A percentile compares a stretch with the other conserved stretches of the same genome.
Evolutionary conservation across 129 eudicot species (phyloP).

Genomic region (Escallonia herrerae): DNA sequence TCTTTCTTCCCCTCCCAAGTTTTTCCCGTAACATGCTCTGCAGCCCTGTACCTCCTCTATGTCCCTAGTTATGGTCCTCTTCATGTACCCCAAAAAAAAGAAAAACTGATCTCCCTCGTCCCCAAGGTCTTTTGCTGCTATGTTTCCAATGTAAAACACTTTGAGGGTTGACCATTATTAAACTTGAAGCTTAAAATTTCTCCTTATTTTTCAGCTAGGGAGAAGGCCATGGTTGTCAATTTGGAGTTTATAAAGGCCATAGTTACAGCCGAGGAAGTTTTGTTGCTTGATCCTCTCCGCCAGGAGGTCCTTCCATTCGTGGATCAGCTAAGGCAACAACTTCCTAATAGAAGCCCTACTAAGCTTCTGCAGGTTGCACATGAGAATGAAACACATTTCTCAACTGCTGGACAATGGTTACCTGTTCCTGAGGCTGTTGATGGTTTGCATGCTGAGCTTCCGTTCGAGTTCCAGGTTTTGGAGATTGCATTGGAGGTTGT

Average conservation of each 20-base stretch:
- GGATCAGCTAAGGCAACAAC: slow-evolving; percentile 85
- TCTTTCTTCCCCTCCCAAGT: too few relatives aligned
- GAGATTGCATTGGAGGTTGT: slow-evolving; percentile 92
- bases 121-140: not conserved
- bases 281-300: slow-evolving; percentile 91
- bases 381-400: slow-evolving; percentile 45
- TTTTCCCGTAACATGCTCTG: too few relatives aligned
- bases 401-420: slow-evolving; percentile 66
- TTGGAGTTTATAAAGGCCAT: slow-evolving; percentile 91
- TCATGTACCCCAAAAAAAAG: too few relatives aligned
- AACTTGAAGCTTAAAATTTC: not conserved
- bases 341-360: slow-evolving; percentile 42
- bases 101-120: not conserved
- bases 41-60: not conserved
- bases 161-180: not conserved
- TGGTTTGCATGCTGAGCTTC: slow-evolving; percentile 81
- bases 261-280: slow-evolving; percentile 96
- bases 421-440: slow-evolving; percentile 56
- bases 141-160: not conserved
- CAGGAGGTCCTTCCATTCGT: slow-evolving; percentile 97
- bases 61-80: not conserved
- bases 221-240: slow-evolving; percentile 95
- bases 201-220: slow-evolving; percentile 60
- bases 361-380: slow-evolving; percentile 27
- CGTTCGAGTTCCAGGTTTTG: slow-evolving; percentile 95